Conservation (phyloP, 164 flowering plant genomes). For the Nymphaea thermarum region DNA sequence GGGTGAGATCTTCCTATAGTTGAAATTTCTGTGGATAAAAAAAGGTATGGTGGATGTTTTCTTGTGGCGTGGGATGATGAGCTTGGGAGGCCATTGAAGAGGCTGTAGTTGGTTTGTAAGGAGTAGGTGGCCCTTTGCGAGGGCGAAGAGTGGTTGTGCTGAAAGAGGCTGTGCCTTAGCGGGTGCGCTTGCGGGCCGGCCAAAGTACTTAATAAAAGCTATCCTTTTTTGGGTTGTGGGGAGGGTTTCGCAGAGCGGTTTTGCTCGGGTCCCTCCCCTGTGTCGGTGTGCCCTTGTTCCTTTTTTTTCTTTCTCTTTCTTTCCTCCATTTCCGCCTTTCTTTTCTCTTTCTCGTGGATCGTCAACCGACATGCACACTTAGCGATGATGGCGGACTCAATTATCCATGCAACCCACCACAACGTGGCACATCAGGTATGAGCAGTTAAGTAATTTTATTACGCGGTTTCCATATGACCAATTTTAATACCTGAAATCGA, state of each 20-base stretch:
- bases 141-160: neutral
- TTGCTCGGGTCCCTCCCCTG: slow-evolving; percentile 1
- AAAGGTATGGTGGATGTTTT: neutral
- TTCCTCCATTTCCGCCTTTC: neutral
- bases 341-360: neutral
- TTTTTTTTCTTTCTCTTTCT: neutral
- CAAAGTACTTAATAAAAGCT: neutral
- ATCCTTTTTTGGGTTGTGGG: neutral
- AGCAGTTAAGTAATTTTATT: too few relatives aligned
- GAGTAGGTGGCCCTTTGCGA: too few relatives aligned
- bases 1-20: neutral
- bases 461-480: too few relatives aligned
- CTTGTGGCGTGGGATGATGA: neutral
- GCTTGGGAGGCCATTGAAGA: neutral
- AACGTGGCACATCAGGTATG: neutral
- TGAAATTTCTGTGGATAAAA: neutral
- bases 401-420: neutral
- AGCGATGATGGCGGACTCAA: neutral
- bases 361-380: neutral
- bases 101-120: neutral
- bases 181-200: slow-evolving; percentile 4
- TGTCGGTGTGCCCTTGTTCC: neutral
- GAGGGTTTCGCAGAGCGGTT: neutral
- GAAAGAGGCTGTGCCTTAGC: neutral
- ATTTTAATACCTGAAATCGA: too few relatives aligned